Evolutionary conservation across 2,329 filamentous ascomycete species (phyloP).

Genomic region (Pezicula neosporulosa): DNA sequence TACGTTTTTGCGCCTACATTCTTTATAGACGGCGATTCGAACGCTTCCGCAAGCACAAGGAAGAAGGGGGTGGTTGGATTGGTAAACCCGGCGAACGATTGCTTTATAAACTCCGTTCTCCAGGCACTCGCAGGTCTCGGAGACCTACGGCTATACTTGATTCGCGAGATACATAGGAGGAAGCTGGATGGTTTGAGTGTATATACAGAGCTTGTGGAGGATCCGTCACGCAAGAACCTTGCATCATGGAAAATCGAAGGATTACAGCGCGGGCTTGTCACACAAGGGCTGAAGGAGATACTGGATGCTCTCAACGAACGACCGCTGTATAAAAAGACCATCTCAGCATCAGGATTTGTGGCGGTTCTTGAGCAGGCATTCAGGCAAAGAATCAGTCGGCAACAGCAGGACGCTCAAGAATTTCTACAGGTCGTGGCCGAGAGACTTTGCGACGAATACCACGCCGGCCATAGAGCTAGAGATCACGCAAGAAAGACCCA

Average conservation of each 20-base stretch:
- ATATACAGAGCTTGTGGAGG: conserved; percentile 60
- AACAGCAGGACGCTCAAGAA: conserved; percentile 97
- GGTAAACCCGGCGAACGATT: conserved; percentile 88
- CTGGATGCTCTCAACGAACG: conserved; percentile 90
- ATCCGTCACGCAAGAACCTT: conserved; percentile 41
- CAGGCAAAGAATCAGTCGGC: conserved; percentile 82
- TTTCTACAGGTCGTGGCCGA: conserved; percentile 94
- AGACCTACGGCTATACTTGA: conserved; percentile 86
- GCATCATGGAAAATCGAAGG: conserved; percentile 61
- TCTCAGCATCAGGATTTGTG: conserved; percentile 83
- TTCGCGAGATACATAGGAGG: conserved; percentile 83
- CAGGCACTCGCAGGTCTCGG: conserved; percentile 89
- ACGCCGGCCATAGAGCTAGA: conserved; percentile 75
- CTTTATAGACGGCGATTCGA: conserved; percentile 80
- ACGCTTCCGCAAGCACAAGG: conserved; percentile 47
- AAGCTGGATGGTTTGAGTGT: conserved; percentile 74
- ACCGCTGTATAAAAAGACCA: conserved; percentile 90
- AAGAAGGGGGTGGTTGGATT: conserved; percentile 89
- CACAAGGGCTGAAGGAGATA: conserved; percentile 85
- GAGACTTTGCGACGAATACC: conserved; percentile 88
- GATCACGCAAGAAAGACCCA: conserved; percentile 42
- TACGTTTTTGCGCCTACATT: conserved; percentile 99
- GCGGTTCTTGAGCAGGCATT: conserved; percentile 81
- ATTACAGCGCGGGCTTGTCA: conserved; percentile 79
- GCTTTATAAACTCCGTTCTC: conserved; percentile 94